Evolutionary conservation across 2,329 filamentous ascomycete genomes (phyloP), one percentile per base, ranked within the genome.

Genomic region (Ascochyta clinopodiicola): DNA sequence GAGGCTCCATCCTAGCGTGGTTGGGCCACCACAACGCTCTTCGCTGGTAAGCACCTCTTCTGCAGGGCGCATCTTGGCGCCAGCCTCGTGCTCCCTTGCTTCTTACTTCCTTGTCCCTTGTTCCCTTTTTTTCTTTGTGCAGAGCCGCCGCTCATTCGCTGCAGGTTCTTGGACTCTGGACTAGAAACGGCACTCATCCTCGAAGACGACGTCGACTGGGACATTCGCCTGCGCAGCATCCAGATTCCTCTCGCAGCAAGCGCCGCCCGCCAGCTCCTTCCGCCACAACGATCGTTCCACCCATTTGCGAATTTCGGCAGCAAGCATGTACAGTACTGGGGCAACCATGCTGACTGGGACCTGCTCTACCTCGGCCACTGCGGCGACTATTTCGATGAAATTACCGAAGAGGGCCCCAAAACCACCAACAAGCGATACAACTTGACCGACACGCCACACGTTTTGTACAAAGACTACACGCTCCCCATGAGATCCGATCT

Each of bases 161-260:
- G 21, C 53, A 78, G 74, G 72, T 80, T 80, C 61, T 67, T 80
- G n/a, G 66, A 72, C 15, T 78, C 75, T 39, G 72, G 70, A 36
- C 69, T 75, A 8, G 75, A 78, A 52, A 78, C 77, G 1, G 76
- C 74, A 2, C 69, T 80, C 27, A 76, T 80, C 22, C 69, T 80
- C 37, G 78, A 80, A 68, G 78, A 80, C 62, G 78, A 80, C 53
- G 77, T 79, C 27, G 77, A 80, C 56, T 80, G 75, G 74, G 77
- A 79, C 57, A 75, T 80, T 35, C 77, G 74, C 44, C 69, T 80
- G 13, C 76, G 77, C 49, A 78, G 73, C 51, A 53, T 68, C n/a
- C 77, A 79, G 56, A 68, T 78, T 12, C 77, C 77, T 5, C 68
- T 75, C 6, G 75, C 77, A 8, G 76, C 77, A 45, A 74, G 69